Percentiles rank a stretch among this genome's conserved stretches.
phyloP scores from a whole-genome alignment of 495 filamentous ascomycete genomes.

The Penicillium bovifimosum region DNA sequence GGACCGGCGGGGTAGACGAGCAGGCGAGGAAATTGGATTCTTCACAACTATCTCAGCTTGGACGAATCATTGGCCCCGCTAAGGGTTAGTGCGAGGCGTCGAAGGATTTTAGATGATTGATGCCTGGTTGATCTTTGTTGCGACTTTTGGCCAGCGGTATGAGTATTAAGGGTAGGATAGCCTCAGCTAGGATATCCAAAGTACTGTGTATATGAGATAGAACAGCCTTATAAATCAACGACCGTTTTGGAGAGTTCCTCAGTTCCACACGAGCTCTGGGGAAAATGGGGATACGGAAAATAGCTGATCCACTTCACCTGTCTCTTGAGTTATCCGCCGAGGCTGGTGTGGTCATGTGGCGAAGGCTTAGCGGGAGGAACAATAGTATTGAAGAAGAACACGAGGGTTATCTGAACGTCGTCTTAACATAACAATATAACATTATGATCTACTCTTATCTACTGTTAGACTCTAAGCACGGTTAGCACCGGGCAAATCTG shows the following conservation, averaged over 20 bases:
- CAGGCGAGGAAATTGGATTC: constrained; percentile 3
- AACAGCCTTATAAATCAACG: too few species aligned
- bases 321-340: not conserved
- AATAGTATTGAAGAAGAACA: too few species aligned
- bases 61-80: constrained; percentile 3
- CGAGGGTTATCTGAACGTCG: too few species aligned
- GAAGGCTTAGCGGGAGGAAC: too few species aligned
- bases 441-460: too few species aligned
- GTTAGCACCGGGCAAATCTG: too few species aligned
- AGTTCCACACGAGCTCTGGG: not conserved
- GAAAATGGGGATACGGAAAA: too few species aligned
- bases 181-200: not conserved
- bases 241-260: too few species aligned
- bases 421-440: too few species aligned
- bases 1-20: constrained; percentile 17
- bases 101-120: not conserved
- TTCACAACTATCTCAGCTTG: not conserved
- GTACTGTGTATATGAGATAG: not conserved
- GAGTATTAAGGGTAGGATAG: not conserved
- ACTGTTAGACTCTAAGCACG: too few species aligned
- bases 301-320: not conserved
- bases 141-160: too few species aligned
- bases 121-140: not conserved
- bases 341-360: too few species aligned
- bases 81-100: constrained; percentile 1